Base-by-base conservation (phyloP, 495 filamentous ascomycete species). In the Umbilicaria muhlenbergii region DNA sequence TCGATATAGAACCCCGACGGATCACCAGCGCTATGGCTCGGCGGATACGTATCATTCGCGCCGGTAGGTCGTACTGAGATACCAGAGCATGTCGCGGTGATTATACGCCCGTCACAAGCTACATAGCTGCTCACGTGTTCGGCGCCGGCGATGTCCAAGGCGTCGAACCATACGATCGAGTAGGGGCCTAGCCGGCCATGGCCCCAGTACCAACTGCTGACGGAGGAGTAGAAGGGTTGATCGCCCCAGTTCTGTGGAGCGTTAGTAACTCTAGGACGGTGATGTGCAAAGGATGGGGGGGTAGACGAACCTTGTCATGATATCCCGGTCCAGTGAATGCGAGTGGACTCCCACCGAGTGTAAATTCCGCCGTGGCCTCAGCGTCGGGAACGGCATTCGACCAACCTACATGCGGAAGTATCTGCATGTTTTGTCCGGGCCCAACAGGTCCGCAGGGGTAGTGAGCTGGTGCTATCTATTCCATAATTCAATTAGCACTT, bases 141-240 rank as follows among this genome's bases (percentile, higher is more conserved):
- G 0, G 34, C 51, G 17, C 54, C 51, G 32, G 41, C 45, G 14
- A 37, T 19, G 11, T 49, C 56, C n/a, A 59, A 43, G 5, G 47
- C 54, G 43, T 57, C 56, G 44, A 63, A 64, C 65, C 64, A 68
- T 13, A 67, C 55, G 14, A 66, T 44, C 5, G 63, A 63, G 49
- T 64, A 66, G 4, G 51, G 39, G 0, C 60, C 65, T 1, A 66
- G 32, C 11, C 51, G 57, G 12, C 57, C 64, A 36, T 67, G 66
- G 21, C 64, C 63, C 59, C 65, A 68, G 50, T 61, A 65, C 56
- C 59, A 61, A 11, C 39, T 42, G n/a, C 6, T 8, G 8, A 28
- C 24, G 24, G 24, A 11, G 31, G 18, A 54, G 4, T 24, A 11
- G 48, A 56, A 56, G 5, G 58, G 52, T 6, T 36, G 39, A 21